phyloP scores from a whole-genome alignment of 2,329 filamentous ascomycete genomes.

The Cordyceps cateniannulata region DNA sequence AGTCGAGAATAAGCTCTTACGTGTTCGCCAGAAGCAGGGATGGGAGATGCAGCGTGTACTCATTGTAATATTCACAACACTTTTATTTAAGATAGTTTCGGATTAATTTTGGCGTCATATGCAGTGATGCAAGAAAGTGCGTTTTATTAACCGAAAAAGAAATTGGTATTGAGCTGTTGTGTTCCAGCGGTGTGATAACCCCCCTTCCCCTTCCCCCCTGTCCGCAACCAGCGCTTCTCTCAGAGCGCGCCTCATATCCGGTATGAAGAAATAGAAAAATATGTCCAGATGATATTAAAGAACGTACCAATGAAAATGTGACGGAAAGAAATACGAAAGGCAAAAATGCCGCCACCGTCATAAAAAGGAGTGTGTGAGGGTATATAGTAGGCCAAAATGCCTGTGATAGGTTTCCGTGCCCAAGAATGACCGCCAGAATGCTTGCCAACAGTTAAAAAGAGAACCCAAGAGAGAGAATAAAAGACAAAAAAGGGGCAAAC shows the following conservation, averaged over 20 bases:
- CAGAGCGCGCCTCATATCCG: background rate
- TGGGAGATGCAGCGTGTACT: too few relatives aligned
- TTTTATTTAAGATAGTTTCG: background rate
- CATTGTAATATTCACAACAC: background rate
- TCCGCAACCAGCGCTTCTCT: background rate
- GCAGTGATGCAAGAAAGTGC: background rate
- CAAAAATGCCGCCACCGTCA: background rate
- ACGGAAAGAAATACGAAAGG: too few relatives aligned
- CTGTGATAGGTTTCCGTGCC: background rate
- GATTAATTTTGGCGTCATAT: background rate
- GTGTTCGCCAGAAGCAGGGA: too few relatives aligned
- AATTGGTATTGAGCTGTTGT: conserved; percentile 9
- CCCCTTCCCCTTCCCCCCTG: background rate
- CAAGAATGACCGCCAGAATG: background rate
- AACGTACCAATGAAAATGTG: background rate
- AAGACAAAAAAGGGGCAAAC: background rate
- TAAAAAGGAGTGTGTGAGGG: background rate
- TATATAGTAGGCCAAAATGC: background rate
- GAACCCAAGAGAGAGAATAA: too few relatives aligned
- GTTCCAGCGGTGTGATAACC: conserved; percentile 2
- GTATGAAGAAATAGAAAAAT: background rate
- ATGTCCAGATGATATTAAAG: background rate
- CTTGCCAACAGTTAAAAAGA: background rate
- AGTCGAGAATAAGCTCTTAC: too few relatives aligned
- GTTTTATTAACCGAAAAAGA: background rate